Conservation (phyloP, 495 filamentous ascomycete genomes). For the Aspergillus bridgeri region DNA sequence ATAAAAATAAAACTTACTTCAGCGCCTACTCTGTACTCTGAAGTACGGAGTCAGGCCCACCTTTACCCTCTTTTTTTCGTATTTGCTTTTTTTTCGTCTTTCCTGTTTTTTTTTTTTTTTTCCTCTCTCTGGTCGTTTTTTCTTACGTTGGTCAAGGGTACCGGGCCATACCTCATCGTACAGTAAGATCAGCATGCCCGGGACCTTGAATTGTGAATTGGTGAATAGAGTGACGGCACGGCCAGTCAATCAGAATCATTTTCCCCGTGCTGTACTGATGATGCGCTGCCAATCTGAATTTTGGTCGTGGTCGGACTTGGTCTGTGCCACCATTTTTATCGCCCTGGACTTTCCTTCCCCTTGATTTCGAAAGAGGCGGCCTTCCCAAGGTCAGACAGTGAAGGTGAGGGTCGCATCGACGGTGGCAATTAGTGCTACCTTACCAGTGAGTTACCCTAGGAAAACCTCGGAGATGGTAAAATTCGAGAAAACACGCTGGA, state of each 20-base stretch:
- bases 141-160: neutral
- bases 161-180: neutral
- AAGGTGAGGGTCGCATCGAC: neutral
- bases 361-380: neutral
- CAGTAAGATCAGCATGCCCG: slow-evolving; percentile 8
- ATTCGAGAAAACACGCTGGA: slow-evolving; percentile 8
- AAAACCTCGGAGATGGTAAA: neutral
- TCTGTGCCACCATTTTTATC: neutral
- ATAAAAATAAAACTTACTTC: neutral
- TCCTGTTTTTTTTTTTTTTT: neutral
- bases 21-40: neutral
- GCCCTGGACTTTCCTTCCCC: neutral
- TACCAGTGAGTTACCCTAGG: neutral
- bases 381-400: neutral
- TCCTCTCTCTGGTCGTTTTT: neutral
- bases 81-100: neutral
- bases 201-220: slow-evolving; percentile 1
- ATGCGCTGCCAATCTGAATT: slow-evolving; percentile 1
- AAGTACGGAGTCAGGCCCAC: no score
- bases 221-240: slow-evolving; percentile 4
- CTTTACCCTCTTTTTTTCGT: neutral
- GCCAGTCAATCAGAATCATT: slow-evolving; percentile 5
- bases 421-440: neutral
- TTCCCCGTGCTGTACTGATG: neutral
- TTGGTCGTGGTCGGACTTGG: slow-evolving; percentile 1